These are phyloP conservation scores for Kurtzmaniella quercitrusa DNA, from an alignment of 1,139 yeast species.

Conservation along the genomic window DNA sequence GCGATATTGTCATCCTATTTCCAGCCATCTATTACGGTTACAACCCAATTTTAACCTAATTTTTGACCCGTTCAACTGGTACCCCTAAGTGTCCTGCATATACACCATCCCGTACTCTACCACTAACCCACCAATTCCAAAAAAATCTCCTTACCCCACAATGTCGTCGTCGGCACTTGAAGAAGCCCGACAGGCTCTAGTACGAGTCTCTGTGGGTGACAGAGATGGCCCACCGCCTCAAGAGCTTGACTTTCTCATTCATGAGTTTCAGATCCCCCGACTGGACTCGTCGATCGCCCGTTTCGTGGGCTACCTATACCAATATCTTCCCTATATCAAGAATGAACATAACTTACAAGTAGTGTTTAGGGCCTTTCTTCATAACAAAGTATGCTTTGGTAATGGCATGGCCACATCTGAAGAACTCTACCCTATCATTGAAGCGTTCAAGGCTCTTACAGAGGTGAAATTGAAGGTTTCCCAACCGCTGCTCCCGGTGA, in stretches of 20 bases:
- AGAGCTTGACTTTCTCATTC: conserved; percentile 45
- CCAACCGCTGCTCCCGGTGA: conserved; percentile 55
- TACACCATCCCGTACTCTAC: too few relatives aligned
- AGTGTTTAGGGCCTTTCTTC: conserved; percentile 46
- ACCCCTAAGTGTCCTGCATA: background rate
- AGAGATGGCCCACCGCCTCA: conserved; percentile 28
- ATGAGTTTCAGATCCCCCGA: conserved; percentile 40
- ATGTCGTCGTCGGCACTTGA: background rate
- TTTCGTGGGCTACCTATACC: conserved; percentile 50
- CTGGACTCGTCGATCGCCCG: conserved; percentile 28
- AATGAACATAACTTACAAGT: conserved; percentile 53
- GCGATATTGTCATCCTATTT: too few relatives aligned
- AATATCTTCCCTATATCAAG: conserved; percentile 60
- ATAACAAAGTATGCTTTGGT: conserved; percentile 44
- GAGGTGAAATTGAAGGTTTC: conserved; percentile 55
- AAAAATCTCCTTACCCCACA: conserved; percentile 1
- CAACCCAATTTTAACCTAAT: too few relatives aligned
- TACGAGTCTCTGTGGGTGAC: conserved; percentile 1
- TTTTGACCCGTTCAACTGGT: background rate
- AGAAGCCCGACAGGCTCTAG: background rate
- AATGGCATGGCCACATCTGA: conserved; percentile 34
- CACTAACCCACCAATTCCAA: too few relatives aligned
- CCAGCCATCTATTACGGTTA: too few relatives aligned
- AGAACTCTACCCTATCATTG: conserved; percentile 37
- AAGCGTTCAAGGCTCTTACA: conserved; percentile 44